phyloP scores from a whole-genome alignment of 2,329 filamentous ascomycete genomes.

The Colletotrichum coccodes region DNA sequence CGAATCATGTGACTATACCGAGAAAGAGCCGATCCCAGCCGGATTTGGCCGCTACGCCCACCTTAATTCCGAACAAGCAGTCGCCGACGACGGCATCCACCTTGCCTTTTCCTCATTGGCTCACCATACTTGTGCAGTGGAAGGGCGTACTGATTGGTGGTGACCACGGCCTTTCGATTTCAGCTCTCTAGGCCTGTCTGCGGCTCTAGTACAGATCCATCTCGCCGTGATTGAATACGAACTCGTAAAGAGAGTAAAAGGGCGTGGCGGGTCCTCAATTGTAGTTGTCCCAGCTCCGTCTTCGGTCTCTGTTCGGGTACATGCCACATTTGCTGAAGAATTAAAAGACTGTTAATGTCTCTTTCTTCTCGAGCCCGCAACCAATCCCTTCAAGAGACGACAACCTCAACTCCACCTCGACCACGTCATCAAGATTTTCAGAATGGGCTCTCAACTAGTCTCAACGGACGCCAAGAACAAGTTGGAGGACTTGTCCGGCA shows the following conservation, averaged over 20 bases:
- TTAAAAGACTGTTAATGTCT: neutral
- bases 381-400: neutral
- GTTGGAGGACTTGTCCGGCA: conserved; percentile 64
- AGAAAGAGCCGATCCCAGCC: neutral
- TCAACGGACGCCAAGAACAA: conserved; percentile 58
- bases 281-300: neutral
- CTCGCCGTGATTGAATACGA: neutral
- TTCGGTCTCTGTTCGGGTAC: neutral
- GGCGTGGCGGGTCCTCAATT: neutral
- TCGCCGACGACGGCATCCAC: neutral
- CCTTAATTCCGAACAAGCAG: neutral
- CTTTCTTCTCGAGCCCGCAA: neutral
- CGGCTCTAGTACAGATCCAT: neutral
- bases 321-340: neutral
- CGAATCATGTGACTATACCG: neutral
- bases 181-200: neutral
- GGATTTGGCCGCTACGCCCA: neutral
- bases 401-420: neutral
- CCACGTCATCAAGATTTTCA: neutral
- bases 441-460: conserved; percentile 49
- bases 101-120: neutral
- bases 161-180: neutral
- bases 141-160: conserved; percentile 8
- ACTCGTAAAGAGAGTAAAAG: neutral
- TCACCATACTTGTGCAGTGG: neutral